Conservation (phyloP, 2,329 filamentous ascomycete genomes). For the Calonectria honghensis region DNA sequence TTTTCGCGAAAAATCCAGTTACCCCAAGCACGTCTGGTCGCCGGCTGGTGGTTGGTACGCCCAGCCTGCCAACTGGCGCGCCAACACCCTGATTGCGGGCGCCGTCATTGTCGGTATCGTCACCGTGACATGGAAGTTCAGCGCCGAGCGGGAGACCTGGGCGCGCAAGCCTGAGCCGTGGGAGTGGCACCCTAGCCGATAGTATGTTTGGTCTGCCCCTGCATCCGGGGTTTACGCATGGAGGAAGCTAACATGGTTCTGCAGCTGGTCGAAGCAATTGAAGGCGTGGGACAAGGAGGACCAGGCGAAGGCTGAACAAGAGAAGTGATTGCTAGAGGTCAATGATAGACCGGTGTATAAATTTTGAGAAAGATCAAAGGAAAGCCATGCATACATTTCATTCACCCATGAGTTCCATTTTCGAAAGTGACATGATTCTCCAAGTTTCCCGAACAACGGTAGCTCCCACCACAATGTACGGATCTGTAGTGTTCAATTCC, state of each 20-base stretch:
- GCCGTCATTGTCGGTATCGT: constrained; percentile 81
- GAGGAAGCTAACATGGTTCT: constrained; percentile 49
- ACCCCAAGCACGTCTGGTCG: constrained; percentile 99
- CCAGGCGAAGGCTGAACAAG: constrained; percentile 58
- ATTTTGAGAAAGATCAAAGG: constrained; percentile 48
- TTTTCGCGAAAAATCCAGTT: constrained; percentile 70
- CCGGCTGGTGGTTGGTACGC: constrained; percentile 98
- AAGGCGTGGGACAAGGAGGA: constrained; percentile 68
- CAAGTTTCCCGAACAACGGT: too few relatives aligned
- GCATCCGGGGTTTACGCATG: not conserved
- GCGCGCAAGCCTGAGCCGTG: constrained; percentile 84
- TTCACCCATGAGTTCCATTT: not conserved
- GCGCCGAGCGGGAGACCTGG: constrained; percentile 83
- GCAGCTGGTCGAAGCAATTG: constrained; percentile 68
- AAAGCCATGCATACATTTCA: constrained; percentile 28
- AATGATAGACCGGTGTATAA: constrained; percentile 51
- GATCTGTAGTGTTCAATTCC: not conserved
- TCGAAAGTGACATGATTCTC: not conserved
- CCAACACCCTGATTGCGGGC: constrained; percentile 88
- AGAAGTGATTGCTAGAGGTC: constrained; percentile 52
- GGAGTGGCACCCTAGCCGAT: constrained; percentile 89
- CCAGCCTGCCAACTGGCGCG: constrained; percentile 95
- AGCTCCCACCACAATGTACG: not conserved
- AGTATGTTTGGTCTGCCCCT: constrained; percentile 72
- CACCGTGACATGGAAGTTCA: constrained; percentile 81